Base-by-base conservation (phyloP, 169 alveolate genomes). In the Cryptosporidium sp. region DNA sequence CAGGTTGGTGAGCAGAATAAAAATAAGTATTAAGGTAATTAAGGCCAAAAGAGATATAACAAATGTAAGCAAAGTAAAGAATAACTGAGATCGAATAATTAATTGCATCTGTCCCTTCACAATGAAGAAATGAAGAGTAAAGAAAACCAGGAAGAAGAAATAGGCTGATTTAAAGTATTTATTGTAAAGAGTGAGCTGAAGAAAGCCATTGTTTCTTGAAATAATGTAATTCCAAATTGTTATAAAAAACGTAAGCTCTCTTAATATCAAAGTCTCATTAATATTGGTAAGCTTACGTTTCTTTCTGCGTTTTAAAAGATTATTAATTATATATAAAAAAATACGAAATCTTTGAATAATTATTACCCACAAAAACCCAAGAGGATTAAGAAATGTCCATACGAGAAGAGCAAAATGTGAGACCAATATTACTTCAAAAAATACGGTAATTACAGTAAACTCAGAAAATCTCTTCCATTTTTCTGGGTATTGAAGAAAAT, bases 181-280 rank as follows among this genome's bases (percentile, higher is more conserved):
- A 52, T 80, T 80, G 69, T 59, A 65, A 41, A 80, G 62, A 10
- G 89, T 80, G n/a, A 80, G 73, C 35, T 80, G 89, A 23, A 80
- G 75, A 80, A 61, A 80, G 31, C 74, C 70, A 37, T 80, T 80
- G 80, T 80, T 80, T 48, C 89, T 61, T 26, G 69, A 62, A n/a
- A 80, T 80, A 16, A 67, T 43, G 8, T 18, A 61, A 29, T 80
- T 80, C 89, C 89, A 80, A 43, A 80, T 43, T 23, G 89, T 80
- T 26, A 80, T 59, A 43, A 80, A 80, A 45, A 80, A 65, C 8
- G 89, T 80, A 5, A 80, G 80, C 59, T 80, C 80, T 62, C 89
- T 37, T 21, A 80, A 37, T 31, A 80, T 67, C 29, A 80, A 31
- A 39, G 48, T 80, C 52, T 80, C 89, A 50, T 67, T 80, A 7